phyloP scores from a whole-genome alignment of 2,329 filamentous ascomycete species.

The Paramyrothecium roridum region DNA sequence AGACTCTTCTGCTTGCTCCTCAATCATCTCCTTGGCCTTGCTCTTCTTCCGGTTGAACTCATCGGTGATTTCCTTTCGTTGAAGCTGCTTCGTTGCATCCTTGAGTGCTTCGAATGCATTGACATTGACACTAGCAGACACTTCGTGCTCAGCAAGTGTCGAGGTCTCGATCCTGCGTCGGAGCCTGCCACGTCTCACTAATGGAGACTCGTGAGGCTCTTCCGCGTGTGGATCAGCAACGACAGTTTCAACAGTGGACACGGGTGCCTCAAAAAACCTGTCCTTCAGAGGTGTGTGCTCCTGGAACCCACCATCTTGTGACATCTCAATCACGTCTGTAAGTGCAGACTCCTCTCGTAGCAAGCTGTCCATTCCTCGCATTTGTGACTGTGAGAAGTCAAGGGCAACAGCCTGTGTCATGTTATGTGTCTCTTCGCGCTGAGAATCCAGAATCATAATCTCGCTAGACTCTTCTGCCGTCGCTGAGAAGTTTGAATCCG shows the following conservation, averaged over 20 bases:
- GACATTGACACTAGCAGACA: slow-evolving; percentile 12
- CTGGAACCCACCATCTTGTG: slow-evolving; percentile 77
- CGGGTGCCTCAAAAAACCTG: slow-evolving; percentile 61
- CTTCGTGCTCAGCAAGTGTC: slow-evolving; percentile 12
- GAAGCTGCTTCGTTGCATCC: slow-evolving; percentile 56
- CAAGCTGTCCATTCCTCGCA: slow-evolving; percentile 56
- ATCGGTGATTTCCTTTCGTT: slow-evolving; percentile 47
- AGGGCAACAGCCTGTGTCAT: slow-evolving; percentile 47
- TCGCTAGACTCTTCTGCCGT: slow-evolving; percentile 54
- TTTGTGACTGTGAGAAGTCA: slow-evolving; percentile 59
- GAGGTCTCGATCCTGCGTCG: slow-evolving; percentile 35
- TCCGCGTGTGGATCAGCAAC: slow-evolving; percentile 36
- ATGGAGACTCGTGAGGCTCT: slow-evolving; percentile 59
- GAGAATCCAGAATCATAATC: slow-evolving; percentile 45
- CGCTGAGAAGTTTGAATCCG: slow-evolving; percentile 60
- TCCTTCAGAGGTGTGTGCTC: slow-evolving; percentile 68
- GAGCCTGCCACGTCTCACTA: slow-evolving; percentile 57
- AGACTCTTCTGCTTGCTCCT: slow-evolving; percentile 94
- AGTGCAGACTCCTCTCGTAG: slow-evolving; percentile 46
- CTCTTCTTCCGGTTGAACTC: slow-evolving; percentile 82
- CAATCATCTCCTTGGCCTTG: slow-evolving; percentile 79
- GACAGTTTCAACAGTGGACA: slow-evolving; percentile 71
- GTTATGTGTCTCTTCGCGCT: slow-evolving; percentile 29
- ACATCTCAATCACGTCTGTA: slow-evolving; percentile 70
- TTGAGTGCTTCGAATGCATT: slow-evolving; percentile 70